Percentiles rank a stretch among this genome's conserved stretches.
Conservation (phyloP, 345 rosid species). For the Raphanus sativus region DNA sequence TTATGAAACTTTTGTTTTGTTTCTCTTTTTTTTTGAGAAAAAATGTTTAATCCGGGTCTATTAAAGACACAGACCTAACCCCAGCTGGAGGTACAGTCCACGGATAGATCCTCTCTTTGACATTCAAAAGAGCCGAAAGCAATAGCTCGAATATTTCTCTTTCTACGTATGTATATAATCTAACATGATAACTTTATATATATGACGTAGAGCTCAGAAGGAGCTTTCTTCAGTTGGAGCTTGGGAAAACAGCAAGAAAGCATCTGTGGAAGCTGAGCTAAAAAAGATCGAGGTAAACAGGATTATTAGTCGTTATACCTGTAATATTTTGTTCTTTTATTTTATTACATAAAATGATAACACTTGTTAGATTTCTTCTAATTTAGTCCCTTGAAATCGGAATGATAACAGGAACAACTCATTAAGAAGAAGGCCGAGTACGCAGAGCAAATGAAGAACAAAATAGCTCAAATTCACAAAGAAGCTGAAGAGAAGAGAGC, state of each 20-base stretch:
- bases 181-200: not conserved
- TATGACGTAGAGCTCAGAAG: slow-evolving; percentile 28
- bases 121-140: no score
- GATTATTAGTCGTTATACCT: not conserved
- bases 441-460: slow-evolving; percentile 84
- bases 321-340: not conserved
- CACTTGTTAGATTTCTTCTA: not conserved
- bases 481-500: slow-evolving; percentile 88
- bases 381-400: not conserved
- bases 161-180: not conserved
- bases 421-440: slow-evolving; percentile 78
- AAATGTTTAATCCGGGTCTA: no score
- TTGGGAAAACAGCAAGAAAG: slow-evolving; percentile 42
- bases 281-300: slow-evolving; percentile 30
- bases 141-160: no score
- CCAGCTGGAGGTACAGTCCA: no score
- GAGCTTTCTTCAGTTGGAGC: slow-evolving; percentile 32
- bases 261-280: slow-evolving; percentile 34
- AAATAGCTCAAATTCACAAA: slow-evolving; percentile 69
- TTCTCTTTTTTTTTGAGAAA: not conserved
- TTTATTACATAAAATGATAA: not conserved
- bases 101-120: no score
- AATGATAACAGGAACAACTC: slow-evolving; percentile 57
- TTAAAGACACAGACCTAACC: no score
- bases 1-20: not conserved